Conservation (phyloP, 768 basidiomycete genomes). For the Wakefieldia striispora region DNA sequence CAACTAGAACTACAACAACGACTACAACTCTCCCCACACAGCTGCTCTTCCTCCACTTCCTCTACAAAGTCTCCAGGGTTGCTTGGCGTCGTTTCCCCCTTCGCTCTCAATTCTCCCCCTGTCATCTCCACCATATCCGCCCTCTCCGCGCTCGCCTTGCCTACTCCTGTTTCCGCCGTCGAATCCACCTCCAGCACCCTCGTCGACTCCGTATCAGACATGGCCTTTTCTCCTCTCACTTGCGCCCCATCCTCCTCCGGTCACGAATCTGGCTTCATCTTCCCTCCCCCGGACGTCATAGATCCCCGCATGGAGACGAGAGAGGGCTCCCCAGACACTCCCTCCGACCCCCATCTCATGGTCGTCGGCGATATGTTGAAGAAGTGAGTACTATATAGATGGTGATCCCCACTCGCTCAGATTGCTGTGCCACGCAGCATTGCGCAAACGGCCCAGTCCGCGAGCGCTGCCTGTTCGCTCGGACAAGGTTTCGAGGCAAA, state of each 20-base stretch:
- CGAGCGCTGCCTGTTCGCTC: constrained; percentile 47
- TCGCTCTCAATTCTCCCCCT: constrained; percentile 10
- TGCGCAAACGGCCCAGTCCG: constrained; percentile 57
- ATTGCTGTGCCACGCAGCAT: constrained; percentile 43
- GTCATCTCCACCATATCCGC: neutral
- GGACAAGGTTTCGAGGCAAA: constrained; percentile 48
- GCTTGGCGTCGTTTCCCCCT: no score
- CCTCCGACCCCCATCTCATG: constrained; percentile 47
- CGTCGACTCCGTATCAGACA: constrained; percentile 20
- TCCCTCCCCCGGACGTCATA: constrained; percentile 24
- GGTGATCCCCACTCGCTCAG: constrained; percentile 7
- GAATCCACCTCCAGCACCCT: constrained; percentile 20
- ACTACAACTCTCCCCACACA: no score
- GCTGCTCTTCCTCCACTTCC: no score
- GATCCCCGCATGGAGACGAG: constrained; percentile 17
- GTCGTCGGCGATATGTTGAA: constrained; percentile 49
- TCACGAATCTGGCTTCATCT: constrained; percentile 24
- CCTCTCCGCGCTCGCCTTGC: constrained; percentile 9
- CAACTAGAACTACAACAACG: no score
- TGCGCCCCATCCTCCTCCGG: constrained; percentile 2
- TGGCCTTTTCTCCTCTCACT: constrained; percentile 24
- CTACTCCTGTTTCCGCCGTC: constrained; percentile 13
- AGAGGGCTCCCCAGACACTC: constrained; percentile 29
- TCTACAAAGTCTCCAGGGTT: no score
- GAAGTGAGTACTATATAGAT: constrained; percentile 41